phyloP scores from a whole-genome alignment of 176 grass and related monocot genomes.

The maize (Zea mays) region DNA sequence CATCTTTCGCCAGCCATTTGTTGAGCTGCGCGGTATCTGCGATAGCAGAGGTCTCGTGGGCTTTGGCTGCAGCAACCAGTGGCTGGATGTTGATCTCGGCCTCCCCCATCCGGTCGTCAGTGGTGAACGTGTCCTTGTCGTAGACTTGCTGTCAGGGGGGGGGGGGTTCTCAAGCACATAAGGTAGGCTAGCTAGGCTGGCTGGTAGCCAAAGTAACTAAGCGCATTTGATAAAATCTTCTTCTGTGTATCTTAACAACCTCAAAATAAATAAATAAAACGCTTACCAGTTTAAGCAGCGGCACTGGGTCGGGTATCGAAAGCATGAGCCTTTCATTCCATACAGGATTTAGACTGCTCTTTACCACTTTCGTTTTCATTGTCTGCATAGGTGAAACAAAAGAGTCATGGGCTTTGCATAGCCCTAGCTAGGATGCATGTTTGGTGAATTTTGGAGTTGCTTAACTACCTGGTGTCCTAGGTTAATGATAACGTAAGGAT shows the following conservation, averaged over 20 bases:
- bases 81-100: conserved; percentile 86
- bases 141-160: conserved; percentile 71
- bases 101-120: conserved; percentile 85
- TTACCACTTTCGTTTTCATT: conserved; percentile 94
- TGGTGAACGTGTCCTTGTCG: conserved; percentile 91
- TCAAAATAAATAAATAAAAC: neutral
- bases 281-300: conserved; percentile 72
- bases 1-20: conserved; percentile 64
- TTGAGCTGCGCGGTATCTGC: conserved; percentile 59
- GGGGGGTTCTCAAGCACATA: conserved; percentile 42
- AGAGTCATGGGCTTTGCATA: conserved; percentile 8
- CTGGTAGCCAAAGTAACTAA: conserved; percentile 7
- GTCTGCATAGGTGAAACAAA: conserved; percentile 50
- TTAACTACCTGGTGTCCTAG: conserved; percentile 91
- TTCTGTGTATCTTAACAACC: neutral
- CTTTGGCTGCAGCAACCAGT: conserved; percentile 69
- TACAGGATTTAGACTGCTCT: conserved; percentile 82
- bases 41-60: conserved; percentile 57
- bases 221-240: neutral
- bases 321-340: conserved; percentile 92
- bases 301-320: conserved; percentile 76
- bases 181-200: neutral
- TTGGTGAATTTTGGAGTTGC: conserved; percentile 15
- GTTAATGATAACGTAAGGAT: conserved; percentile 90
- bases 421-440: neutral